A percentile compares a stretch with the other conserved stretches of the same genome.
phyloP scores from a whole-genome alignment of 345 rosid species.

The Lepidium aucheri region DNA sequence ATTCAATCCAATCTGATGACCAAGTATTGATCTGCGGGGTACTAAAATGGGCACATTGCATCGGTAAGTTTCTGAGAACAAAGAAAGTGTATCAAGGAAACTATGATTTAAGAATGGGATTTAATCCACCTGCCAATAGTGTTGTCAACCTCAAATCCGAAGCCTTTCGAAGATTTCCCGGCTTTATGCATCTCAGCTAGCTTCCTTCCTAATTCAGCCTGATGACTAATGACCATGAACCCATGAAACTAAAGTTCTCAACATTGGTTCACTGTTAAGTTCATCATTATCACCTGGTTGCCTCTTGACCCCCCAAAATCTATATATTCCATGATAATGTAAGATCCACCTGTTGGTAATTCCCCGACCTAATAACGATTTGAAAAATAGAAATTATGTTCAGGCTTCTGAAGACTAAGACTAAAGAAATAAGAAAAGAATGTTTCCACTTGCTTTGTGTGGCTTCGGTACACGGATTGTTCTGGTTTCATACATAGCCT shows the following conservation, averaged over 20 bases:
- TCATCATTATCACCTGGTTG: slow-evolving; percentile 52
- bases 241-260: slow-evolving; percentile 1
- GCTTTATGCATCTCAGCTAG: slow-evolving; percentile 96
- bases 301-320: slow-evolving; percentile 75
- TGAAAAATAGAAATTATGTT: not conserved
- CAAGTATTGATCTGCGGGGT: slow-evolving; percentile 90
- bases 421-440: not conserved
- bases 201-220: slow-evolving; percentile 76
- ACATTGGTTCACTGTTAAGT: not conserved
- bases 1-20: slow-evolving; percentile 82
- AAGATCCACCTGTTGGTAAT: slow-evolving; percentile 76
- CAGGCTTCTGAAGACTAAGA: not conserved
- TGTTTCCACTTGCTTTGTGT: slow-evolving; percentile 48
- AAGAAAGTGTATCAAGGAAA: not conserved
- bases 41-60: slow-evolving; percentile 9
- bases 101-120: not conserved
- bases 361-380: slow-evolving; percentile 50
- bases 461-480: slow-evolving; percentile 83
- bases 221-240: slow-evolving; percentile 22
- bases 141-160: slow-evolving; percentile 83
- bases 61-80: not conserved
- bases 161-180: slow-evolving; percentile 72
- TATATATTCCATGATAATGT: slow-evolving; percentile 82
- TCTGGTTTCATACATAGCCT: slow-evolving; percentile 70
- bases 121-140: slow-evolving; percentile 76